phyloP scores from a whole-genome alignment of 2,329 filamentous ascomycete genomes.

The Fusarium sulawesiense region DNA sequence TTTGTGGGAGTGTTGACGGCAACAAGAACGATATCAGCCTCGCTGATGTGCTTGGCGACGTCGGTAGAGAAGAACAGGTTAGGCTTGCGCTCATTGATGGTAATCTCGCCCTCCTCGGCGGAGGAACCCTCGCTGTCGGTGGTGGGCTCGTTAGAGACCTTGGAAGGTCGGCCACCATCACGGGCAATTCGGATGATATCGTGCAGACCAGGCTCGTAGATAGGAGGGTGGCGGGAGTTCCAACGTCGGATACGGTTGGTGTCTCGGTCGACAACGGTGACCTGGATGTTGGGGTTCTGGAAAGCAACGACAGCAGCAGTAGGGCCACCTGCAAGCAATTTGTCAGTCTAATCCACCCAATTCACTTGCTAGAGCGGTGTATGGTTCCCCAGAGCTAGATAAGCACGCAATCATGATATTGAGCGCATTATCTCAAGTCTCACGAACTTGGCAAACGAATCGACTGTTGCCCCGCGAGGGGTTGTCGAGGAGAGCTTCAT shows the following conservation, averaged over 20 bases:
- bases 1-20: conserved; percentile 86
- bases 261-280: conserved; percentile 81
- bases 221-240: conserved; percentile 79
- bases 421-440: conserved; percentile 1
- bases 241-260: conserved; percentile 73
- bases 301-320: conserved; percentile 80
- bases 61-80: conserved; percentile 82
- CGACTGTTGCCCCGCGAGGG: neutral
- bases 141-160: conserved; percentile 54
- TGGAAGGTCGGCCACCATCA: conserved; percentile 63
- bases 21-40: conserved; percentile 79
- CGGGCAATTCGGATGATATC: conserved; percentile 75
- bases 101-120: conserved; percentile 48
- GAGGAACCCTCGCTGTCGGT: conserved; percentile 49
- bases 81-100: conserved; percentile 60
- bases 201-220: conserved; percentile 78
- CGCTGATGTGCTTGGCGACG: conserved; percentile 68
- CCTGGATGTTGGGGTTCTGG: conserved; percentile 75
- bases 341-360: conserved; percentile 33
- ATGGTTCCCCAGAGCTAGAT: conserved; percentile 1
- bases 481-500: neutral
- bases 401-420: conserved; percentile 23
- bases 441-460: neutral
- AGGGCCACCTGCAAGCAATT: conserved; percentile 68
- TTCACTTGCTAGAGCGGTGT: conserved; percentile 16